Evolutionary conservation across 345 rosid species (phyloP), one percentile per base, ranked within the genome.

Genomic region (Iberis pinnata): DNA sequence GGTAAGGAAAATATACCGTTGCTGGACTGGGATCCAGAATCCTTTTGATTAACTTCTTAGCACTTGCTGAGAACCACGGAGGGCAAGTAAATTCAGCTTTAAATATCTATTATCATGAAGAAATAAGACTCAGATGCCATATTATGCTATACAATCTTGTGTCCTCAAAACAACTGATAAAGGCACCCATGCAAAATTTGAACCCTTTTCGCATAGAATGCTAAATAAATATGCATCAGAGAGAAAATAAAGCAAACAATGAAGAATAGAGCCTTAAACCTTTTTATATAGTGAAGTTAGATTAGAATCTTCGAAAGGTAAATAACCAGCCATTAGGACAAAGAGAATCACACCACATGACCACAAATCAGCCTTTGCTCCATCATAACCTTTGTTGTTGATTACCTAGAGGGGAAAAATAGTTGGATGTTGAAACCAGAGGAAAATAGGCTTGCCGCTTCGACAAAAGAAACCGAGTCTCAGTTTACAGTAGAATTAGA

Each of bases 271-370:
- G 18, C 56, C 12, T 15, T 37, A 26, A 38, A 83, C 98, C 97
- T 83, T 88, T 67, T 83, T 88, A 58, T 88, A 92, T 19, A 92
- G 61, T 1, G 81, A 77, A 72, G 75, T 73, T 32, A 92, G 81
- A 56, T 88, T 88, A 56, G 97, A 70, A 47, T 92, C 98, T 70
- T 88, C 98, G 42, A 92, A 92, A 50, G 98, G 98, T 71, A 85
- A 71, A 73, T 72, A 92, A 25, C 98, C 98, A 70, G 97, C 98
- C 98, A 92, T 92, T 58, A 92, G 64, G 60, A 92, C 97, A 70
- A 70, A 93, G 38, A 92, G 97, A 65, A 92, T 92, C 58, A 92
- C 98, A 54, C 98, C 98, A 31, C 98, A 92, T 11, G 98, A 92
- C 98, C 98, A 92, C 31, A 88, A 69, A 70, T 92, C 98, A 40